phyloP scores from a whole-genome alignment of 805 yeast genomes.

The Barnettozyma populi region DNA sequence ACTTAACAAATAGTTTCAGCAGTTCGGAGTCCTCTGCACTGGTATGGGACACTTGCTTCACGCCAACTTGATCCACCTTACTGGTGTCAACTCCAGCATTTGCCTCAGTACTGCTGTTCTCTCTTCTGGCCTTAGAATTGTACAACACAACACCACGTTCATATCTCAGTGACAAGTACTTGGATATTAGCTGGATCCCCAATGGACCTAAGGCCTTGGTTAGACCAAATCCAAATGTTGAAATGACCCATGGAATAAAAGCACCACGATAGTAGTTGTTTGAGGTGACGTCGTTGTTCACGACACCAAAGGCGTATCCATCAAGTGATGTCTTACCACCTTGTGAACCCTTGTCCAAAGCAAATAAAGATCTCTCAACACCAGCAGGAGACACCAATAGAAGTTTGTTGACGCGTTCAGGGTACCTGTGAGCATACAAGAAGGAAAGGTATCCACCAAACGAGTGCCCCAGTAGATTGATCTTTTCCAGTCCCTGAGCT shows the following conservation, averaged over 20 bases:
- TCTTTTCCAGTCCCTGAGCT: conserved; percentile 40
- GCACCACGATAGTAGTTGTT: conserved; percentile 23
- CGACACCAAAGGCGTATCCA: conserved; percentile 4
- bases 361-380: conserved; percentile 61
- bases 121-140: conserved; percentile 5
- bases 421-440: conserved; percentile 56
- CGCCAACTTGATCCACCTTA: conserved; percentile 21
- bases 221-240: conserved; percentile 38
- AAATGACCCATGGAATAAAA: conserved; percentile 28
- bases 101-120: not conserved
- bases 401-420: conserved; percentile 46
- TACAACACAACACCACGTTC: conserved; percentile 10
- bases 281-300: conserved; percentile 19
- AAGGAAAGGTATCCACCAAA: conserved; percentile 72
- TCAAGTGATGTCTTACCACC: conserved; percentile 8
- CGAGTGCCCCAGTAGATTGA: conserved; percentile 71
- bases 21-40: conserved; percentile 21
- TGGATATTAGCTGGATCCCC: conserved; percentile 33
- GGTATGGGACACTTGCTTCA: conserved; percentile 13
- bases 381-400: conserved; percentile 75
- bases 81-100: not conserved
- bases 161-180: conserved; percentile 9
- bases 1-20: conserved; percentile 17
- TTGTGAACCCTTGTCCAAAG: conserved; percentile 30
- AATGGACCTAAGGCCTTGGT: conserved; percentile 41